Evolutionary conservation across 202 grass and related monocot genomes (phyloP), one percentile per base, ranked within the genome.

Genomic region (Eragrostis tef): DNA sequence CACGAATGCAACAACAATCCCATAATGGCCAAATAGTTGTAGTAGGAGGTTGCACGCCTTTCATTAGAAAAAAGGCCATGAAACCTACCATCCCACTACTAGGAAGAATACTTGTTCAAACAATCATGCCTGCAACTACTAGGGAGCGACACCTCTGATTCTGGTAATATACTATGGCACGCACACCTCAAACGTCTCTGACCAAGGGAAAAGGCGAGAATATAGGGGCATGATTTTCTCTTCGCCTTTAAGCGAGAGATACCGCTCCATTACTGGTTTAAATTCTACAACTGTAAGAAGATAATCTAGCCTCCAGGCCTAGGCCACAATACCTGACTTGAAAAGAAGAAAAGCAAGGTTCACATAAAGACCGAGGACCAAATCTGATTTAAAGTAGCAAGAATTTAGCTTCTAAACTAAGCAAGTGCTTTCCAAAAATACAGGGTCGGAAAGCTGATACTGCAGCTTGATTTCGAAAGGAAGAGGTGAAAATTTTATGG

Each of bases 61-160:
- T 24, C 47, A 61, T 83, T 59, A 64, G 39, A 70, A 45, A 34
- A 81, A 73, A 27, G 9, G 31, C 65, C 83, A 87, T 57, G 65
- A 72, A 89, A 43, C 84, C 87, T 64, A 87, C 87, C 74, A 45
- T 88, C 86, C 84, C 84, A 83, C 88, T 34, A 85, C 87, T 79
- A 25, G 58, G 22, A 27, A 27, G 43, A 84, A 89, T 81, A 91
- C 83, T 75, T 68, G 66, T 49, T 85, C 88, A 80, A 73, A 70
- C 90, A 86, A 90, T 90, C 90, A 93, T 96, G 93, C 80, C 56
- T 11, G 86, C 93, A 85, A 93, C 90, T 89, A 96, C 90, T 87
- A 36, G 61, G 11, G 67, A 21, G 71, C 78, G 81, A 72, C 86
- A 67, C 81, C 58, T 67, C 31, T 0, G 50, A 68, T 89, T 80